Percentiles rank a stretch among this genome's conserved stretches.
phyloP scores from a whole-genome alignment of 1,139 yeast species.

The Zygosaccharomyces pseudobailii region DNA sequence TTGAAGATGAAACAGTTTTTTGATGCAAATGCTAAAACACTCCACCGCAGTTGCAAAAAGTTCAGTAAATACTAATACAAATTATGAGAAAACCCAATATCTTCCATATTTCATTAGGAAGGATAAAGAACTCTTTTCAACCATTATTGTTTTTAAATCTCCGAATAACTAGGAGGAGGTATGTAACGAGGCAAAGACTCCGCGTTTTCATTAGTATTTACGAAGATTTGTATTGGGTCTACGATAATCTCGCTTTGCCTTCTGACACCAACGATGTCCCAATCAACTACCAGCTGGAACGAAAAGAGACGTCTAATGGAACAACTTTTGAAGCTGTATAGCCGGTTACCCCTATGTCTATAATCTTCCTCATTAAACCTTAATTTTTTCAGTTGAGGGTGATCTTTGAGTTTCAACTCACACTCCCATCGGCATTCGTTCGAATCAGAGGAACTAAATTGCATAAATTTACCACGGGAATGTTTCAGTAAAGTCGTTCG shows the following conservation, averaged over 20 bases:
- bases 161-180: constrained; percentile 12
- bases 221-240: constrained; percentile 23
- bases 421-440: constrained; percentile 18
- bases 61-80: not conserved
- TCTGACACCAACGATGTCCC: constrained; percentile 21
- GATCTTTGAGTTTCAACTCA: constrained; percentile 21
- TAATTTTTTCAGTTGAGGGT: constrained; percentile 20
- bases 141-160: constrained; percentile 3
- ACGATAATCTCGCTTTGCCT: constrained; percentile 24
- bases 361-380: constrained; percentile 31
- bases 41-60: no score
- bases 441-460: constrained; percentile 1
- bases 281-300: constrained; percentile 26
- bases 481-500: constrained; percentile 4
- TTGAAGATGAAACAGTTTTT: no score
- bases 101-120: not conserved
- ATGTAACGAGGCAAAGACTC: constrained; percentile 12
- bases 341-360: constrained; percentile 29
- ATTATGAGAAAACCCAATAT: not conserved
- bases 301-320: constrained; percentile 26
- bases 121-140: not conserved
- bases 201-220: constrained; percentile 14
- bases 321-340: constrained; percentile 31
- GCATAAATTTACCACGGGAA: constrained; percentile 2
- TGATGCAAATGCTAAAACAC: no score